phyloP scores from a whole-genome alignment of 768 basidiomycete species.

The Lepiota subincarnata region DNA sequence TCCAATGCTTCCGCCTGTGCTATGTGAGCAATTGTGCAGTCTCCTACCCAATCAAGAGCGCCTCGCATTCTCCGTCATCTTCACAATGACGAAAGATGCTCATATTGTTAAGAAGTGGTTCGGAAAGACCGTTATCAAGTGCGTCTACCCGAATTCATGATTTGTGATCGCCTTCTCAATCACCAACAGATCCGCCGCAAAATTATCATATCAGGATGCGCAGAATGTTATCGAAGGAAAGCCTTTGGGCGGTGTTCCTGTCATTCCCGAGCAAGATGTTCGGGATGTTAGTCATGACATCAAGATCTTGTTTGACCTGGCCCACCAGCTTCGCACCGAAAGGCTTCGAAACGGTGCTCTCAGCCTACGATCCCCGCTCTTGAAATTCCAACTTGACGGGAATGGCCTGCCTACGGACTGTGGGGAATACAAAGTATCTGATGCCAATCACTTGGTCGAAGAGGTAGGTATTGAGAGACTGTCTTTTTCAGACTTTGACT shows the following conservation, averaged over 20 bases:
- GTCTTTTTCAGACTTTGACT: constrained; percentile 5
- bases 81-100: constrained; percentile 81
- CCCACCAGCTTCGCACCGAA: constrained; percentile 64
- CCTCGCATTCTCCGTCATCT: constrained; percentile 85
- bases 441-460: constrained; percentile 81
- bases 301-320: constrained; percentile 59
- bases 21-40: constrained; percentile 92
- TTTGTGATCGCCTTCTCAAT: constrained; percentile 9
- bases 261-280: constrained; percentile 54
- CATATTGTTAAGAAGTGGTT: constrained; percentile 87
- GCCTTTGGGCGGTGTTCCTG: constrained; percentile 45
- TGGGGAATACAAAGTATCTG: constrained; percentile 52
- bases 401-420: constrained; percentile 80
- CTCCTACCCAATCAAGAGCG: constrained; percentile 85
- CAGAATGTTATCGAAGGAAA: constrained; percentile 80
- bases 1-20: constrained; percentile 93
- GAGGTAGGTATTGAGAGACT: constrained; percentile 53
- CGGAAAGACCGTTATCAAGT: constrained; percentile 90
- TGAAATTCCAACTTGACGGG: constrained; percentile 79
- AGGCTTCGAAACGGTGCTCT: constrained; percentile 83
- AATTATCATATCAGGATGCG: constrained; percentile 78
- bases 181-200: constrained; percentile 68
- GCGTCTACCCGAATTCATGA: constrained; percentile 18
- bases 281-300: constrained; percentile 74
- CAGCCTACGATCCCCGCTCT: constrained; percentile 59